Conservation (phyloP, 1,284 basidiomycete genomes). For the Polyporus tsugae region DNA sequence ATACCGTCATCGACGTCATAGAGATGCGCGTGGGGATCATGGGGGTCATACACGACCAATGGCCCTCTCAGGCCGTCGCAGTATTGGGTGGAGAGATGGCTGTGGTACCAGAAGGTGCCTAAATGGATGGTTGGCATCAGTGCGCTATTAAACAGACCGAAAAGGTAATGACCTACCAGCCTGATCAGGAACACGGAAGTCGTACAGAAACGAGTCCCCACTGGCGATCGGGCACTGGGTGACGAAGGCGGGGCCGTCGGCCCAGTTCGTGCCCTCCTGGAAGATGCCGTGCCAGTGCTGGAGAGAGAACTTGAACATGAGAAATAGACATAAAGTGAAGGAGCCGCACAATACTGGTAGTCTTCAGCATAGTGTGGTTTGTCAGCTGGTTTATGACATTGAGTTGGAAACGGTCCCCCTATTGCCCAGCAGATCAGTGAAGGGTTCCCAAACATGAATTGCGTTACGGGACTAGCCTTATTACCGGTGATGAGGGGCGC, state of each 20-base stretch:
- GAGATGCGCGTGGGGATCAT: conserved; percentile 45
- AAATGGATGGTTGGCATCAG: not conserved
- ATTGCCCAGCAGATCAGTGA: not conserved
- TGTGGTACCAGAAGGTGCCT: conserved; percentile 34
- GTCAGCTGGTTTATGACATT: conserved; percentile 16
- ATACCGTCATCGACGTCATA: conserved; percentile 44
- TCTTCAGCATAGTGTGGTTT: conserved; percentile 43
- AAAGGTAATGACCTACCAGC: conserved; percentile 36
- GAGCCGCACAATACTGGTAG: conserved; percentile 40
- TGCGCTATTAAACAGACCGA: not conserved
- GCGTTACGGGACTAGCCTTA: conserved; percentile 29
- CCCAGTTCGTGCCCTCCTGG: conserved; percentile 39
- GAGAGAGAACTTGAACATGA: conserved; percentile 7
- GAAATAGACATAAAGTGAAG: conserved; percentile 8
- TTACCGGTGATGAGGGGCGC: conserved; percentile 37
- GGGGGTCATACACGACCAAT: conserved; percentile 49
- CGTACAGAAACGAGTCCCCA: conserved; percentile 50
- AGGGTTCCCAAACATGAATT: not conserved
- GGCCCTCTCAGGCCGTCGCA: conserved; percentile 37
- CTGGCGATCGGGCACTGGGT: conserved; percentile 49
- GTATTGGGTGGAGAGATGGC: conserved; percentile 30
- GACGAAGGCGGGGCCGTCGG: conserved; percentile 26
- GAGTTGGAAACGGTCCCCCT: conserved; percentile 38
- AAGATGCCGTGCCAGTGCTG: conserved; percentile 47
- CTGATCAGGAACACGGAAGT: conserved; percentile 41